Base-by-base conservation (phyloP, 176 grass and related monocot species). In the Calamus simplicifolius region DNA sequence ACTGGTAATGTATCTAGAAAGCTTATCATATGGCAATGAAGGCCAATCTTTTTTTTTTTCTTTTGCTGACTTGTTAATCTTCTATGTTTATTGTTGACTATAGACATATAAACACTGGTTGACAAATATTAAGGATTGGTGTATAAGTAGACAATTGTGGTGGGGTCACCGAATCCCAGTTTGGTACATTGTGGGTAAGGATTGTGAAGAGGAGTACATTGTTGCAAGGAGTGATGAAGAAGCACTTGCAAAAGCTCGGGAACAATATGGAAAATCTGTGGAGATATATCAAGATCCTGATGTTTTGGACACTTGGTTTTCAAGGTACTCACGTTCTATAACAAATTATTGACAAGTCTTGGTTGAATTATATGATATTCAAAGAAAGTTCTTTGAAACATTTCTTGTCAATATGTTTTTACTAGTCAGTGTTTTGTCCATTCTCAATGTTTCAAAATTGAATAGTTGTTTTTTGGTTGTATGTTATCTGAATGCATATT, bases 41-140 rank as follows among this genome's bases (percentile, higher is more conserved):
- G 43, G 50, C 31, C 48, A 48, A 14, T 30, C n/a, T n/a, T n/a
- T 67, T 61, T 31, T 58, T 61, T 73, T 63, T 55, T 23, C 21
- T 1, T n/a, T n/a, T n/a, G n/a, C 57, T 71, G 65, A 26, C 49
- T 19, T 78, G 19, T 13, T 29, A 27, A 27, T 52, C 78, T 17
- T n/a, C 56, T 13, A 58, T 62, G 55, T 50, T 61, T 54, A 16
- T 13, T 30, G 49, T 50, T 51, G 75, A n/a, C 52, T 79, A 68
- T 81, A 96, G 92, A 91, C 81, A 80, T 97, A 97, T 79, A 97
- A 91, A 78, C 84, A 97, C 70, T 97, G 92, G 92, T 71, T 97
- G 82, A 97, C 92, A 54, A 88, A 97, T 84, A 97, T 97, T 69
- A 97, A 97, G 30, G 92, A 97, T 75, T 97, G 92, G 92, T 97